Percentiles rank a stretch among this genome's conserved stretches.
These are phyloP conservation scores for Aspergillus flavus DNA, from an alignment of 2,329 filamentous ascomycete genomes.

Conservation along the genomic window DNA sequence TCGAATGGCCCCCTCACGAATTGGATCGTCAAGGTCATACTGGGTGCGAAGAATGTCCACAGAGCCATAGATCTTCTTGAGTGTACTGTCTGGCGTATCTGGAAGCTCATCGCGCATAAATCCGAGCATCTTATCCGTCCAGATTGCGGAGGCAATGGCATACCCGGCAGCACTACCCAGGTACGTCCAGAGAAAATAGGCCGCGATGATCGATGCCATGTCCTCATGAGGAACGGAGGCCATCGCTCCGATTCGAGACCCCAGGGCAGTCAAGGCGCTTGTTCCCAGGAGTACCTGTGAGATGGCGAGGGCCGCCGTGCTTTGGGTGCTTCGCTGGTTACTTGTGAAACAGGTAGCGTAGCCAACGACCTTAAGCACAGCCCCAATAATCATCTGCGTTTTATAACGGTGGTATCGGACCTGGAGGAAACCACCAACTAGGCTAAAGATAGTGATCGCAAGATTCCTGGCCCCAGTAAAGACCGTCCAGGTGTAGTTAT, in stretches of 20 bases:
- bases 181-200: conserved; percentile 43
- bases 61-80: background rate
- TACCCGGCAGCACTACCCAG: conserved; percentile 44
- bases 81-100: background rate
- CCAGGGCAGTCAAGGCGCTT: conserved; percentile 44
- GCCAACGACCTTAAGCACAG: conserved; percentile 38
- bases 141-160: conserved; percentile 43
- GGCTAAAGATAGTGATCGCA: conserved; percentile 41
- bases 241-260: conserved; percentile 44
- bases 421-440: conserved; percentile 36
- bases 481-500: conserved; percentile 42
- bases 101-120: background rate
- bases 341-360: conserved; percentile 40
- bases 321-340: conserved; percentile 29
- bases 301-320: conserved; percentile 38
- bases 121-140: conserved; percentile 26
- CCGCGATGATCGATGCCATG: conserved; percentile 42
- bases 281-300: conserved; percentile 43
- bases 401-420: conserved; percentile 47
- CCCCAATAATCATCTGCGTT: conserved; percentile 44
- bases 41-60: background rate
- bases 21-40: background rate
- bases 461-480: conserved; percentile 46
- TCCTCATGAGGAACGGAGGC: conserved; percentile 50
- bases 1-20: background rate